Percentiles rank a stretch among this genome's conserved stretches.
Conservation (phyloP, 2,329 filamentous ascomycete species). For the Cladosporium sp. region DNA sequence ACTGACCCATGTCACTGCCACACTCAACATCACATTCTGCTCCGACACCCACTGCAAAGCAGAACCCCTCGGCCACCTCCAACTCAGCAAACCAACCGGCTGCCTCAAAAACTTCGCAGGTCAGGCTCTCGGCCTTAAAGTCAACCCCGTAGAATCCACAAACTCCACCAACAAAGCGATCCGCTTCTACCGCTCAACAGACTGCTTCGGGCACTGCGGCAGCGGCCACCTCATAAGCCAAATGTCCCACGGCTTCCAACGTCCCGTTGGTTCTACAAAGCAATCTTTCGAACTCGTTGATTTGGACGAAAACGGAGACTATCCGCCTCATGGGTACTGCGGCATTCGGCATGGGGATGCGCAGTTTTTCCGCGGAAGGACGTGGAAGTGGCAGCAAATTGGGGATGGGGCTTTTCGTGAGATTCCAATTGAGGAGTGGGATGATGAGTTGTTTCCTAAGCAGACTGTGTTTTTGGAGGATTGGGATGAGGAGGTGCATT, state of each 20-base stretch:
- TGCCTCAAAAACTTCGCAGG: neutral
- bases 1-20: too few relatives aligned
- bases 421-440: constrained; percentile 11
- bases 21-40: too few relatives aligned
- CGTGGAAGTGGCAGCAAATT: constrained; percentile 14
- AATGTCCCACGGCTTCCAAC: neutral
- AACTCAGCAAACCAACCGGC: neutral
- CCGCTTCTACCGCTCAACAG: constrained; percentile 6
- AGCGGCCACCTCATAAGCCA: constrained; percentile 1
- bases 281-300: constrained; percentile 10
- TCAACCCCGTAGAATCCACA: neutral
- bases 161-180: neutral
- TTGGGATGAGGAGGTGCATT: too few relatives aligned
- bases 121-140: neutral
- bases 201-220: constrained; percentile 9
- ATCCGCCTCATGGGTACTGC: constrained; percentile 9
- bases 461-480: too few relatives aligned
- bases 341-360: constrained; percentile 12
- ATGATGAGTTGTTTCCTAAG: neutral
- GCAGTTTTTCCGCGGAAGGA: constrained; percentile 1
- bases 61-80: too few relatives aligned
- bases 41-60: too few relatives aligned
- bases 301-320: constrained; percentile 5
- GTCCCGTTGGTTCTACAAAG: neutral
- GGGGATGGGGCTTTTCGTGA: constrained; percentile 1